phyloP scores from a whole-genome alignment of 192 early-diverging fungal species.

The Lobosporangium transversale region DNA sequence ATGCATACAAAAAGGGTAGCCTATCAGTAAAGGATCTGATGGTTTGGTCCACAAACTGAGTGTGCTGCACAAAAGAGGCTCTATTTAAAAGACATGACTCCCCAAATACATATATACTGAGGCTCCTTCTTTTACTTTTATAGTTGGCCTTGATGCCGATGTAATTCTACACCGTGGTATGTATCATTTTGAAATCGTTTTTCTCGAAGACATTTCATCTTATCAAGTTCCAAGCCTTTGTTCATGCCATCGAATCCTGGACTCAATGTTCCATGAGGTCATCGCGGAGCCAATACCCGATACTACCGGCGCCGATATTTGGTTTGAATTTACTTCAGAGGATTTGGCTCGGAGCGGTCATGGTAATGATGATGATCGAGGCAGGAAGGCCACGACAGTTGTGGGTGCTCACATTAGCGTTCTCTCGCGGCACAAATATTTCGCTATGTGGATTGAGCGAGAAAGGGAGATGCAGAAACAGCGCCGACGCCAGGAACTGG shows the following conservation, averaged over 20 bases:
- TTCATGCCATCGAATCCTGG: constrained; percentile 13
- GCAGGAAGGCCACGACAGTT: background rate
- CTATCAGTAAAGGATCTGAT: no score
- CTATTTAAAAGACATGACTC: no score
- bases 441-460: constrained; percentile 23
- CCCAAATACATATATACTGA: no score
- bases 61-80: no score
- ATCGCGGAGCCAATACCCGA: constrained; percentile 5
- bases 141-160: constrained; percentile 31
- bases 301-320: constrained; percentile 16
- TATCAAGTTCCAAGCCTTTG: constrained; percentile 9
- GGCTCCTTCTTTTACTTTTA: no score
- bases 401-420: constrained; percentile 21
- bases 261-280: constrained; percentile 25
- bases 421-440: background rate
- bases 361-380: background rate
- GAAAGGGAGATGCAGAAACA: constrained; percentile 9
- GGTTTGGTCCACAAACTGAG: no score
- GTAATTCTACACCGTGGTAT: background rate
- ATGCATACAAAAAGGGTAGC: no score
- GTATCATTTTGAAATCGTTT: constrained; percentile 18
- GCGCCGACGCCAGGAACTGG: background rate
- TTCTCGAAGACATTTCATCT: constrained; percentile 15
- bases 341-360: background rate
- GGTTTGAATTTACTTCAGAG: constrained; percentile 28